Base-by-base conservation (phyloP, 305 asterid genomes). In the Rubia balearica region DNA sequence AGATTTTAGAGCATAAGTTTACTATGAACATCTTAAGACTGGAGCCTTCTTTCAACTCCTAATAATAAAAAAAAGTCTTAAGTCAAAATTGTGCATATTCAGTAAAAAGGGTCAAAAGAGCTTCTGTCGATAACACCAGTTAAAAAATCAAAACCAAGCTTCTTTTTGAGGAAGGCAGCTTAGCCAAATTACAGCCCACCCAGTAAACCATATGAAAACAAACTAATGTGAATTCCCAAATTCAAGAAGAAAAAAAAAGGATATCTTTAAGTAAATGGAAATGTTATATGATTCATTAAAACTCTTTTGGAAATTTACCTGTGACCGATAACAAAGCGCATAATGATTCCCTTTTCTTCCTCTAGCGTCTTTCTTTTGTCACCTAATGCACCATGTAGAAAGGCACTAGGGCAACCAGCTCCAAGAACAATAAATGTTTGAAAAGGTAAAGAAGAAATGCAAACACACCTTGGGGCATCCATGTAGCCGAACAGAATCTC, bases 311-410 rank as follows among this genome's bases (percentile, higher is more conserved):
- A 63, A 55, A 62, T 81, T 33, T 72, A 91, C 97, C 98, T 84
- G 38, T 93, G 98, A 61, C 98, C 98, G 21, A 93, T 93, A 74
- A 90, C 96, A 46, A 93, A 93, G 71, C 98, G 98, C 75, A 86
- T 80, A 45, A 93, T 76, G 67, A 93, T 85, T 53, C 98, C 98
- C 79, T 90, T 93, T 87, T 90, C 96, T 64, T 74, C 75, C 82
- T 93, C 98, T 80, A 93, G 46, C 77, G 78, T 85, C 77, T 73
- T 78, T 73, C 90, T 81, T 80, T 80, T 83, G 51, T 86, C 98
- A 53, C 97, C 98, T 92, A 74, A 63, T 60, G 14, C 8, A 71
- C 40, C 74, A 59, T 71, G 68, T n/a, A 71, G 72, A 68, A 64
- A 14, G 70, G 72, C 14, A 67, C 12, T 49, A 30, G 22, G 59